Percentiles rank a stretch among this genome's conserved stretches.
These are phyloP conservation scores for Penicillium vulpinum DNA, from an alignment of 2,329 filamentous ascomycete genomes.

Conservation along the genomic window DNA sequence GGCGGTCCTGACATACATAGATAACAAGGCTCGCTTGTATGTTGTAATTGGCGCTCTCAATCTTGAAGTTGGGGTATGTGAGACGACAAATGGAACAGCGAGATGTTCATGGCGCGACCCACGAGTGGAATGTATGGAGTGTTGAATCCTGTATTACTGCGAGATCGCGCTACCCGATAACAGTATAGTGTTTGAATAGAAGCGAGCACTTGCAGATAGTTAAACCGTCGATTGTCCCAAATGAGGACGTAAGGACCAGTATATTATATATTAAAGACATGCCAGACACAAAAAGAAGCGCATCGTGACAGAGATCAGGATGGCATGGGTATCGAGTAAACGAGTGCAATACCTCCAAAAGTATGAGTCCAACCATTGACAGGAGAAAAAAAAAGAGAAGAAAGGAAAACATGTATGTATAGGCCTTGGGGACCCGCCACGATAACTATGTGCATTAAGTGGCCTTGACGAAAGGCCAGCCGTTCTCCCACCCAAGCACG, in stretches of 20 bases:
- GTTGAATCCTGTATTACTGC: too few relatives aligned
- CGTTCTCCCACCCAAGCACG: slow-evolving; percentile 42
- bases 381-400: slow-evolving; percentile 11
- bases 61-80: slow-evolving; percentile 50
- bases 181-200: not conserved
- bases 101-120: not conserved
- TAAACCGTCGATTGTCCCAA: not conserved
- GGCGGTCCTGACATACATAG: slow-evolving; percentile 56
- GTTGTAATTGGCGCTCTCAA: slow-evolving; percentile 51
- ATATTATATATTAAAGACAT: slow-evolving; percentile 12
- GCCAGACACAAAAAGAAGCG: slow-evolving; percentile 5
- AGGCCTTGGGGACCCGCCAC: not conserved
- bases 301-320: slow-evolving; percentile 2
- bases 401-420: slow-evolving; percentile 2
- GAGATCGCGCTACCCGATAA: too few relatives aligned
- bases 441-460: slow-evolving; percentile 15
- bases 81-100: slow-evolving; percentile 34
- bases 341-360: slow-evolving; percentile 12
- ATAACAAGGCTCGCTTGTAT: slow-evolving; percentile 55
- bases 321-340: slow-evolving; percentile 21
- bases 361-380: slow-evolving; percentile 23
- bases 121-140: not conserved
- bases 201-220: not conserved
- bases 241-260: not conserved
- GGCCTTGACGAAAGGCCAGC: slow-evolving; percentile 44